Evolutionary conservation across 495 filamentous ascomycete species (phyloP), one percentile per base, ranked within the genome.

Genomic region (Clohesyomyces aquaticus): DNA sequence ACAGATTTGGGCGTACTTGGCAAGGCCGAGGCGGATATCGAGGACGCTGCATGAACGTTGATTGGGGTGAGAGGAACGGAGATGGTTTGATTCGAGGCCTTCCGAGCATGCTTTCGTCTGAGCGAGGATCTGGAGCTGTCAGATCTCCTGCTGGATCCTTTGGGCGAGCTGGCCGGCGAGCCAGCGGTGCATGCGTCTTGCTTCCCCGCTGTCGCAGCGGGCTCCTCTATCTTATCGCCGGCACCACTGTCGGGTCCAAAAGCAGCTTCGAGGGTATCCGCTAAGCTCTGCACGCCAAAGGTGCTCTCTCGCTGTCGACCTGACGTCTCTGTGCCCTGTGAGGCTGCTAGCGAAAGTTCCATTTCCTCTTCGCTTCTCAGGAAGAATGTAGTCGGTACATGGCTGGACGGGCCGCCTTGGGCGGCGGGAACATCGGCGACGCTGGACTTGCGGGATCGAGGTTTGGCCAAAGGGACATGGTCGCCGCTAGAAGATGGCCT

Each of bases 271-370:
- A 84, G 75, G 11, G 81, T 82, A 23, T 84, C 85, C 50, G 82
- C 80, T 14, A 89, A 74, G 62, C 85, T 89, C 66, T 86, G 80
- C 8, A 90, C 84, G 4, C 87, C 87, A 67, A 82, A 88, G 45
- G 47, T 72, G 63, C 61, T 55, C 26, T 62, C 61, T 22, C 61
- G 52, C 27, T 50, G 65, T 22, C 59, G 60, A 14, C 27, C 48
- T 21, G 42, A 26, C 1, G 56, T 14, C 10, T 42, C 55, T 19
- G 59, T 49, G 16, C 50, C 27, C 50, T 48, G 47, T 4, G 68
- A 53, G 3, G 19, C 28, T 22, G 51, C 60, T 45, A 58, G 25
- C 22, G 55, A 54, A 42, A 64, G 55, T 28, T 77, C 74, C 51
- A 78, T 64, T 0, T 78, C 73, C 41, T 61, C 61, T 46, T 78